A percentile compares a stretch with the other conserved stretches of the same genome.
Conservation (phyloP, 169 alveolate species). For the Blepharisma undulans region DNA sequence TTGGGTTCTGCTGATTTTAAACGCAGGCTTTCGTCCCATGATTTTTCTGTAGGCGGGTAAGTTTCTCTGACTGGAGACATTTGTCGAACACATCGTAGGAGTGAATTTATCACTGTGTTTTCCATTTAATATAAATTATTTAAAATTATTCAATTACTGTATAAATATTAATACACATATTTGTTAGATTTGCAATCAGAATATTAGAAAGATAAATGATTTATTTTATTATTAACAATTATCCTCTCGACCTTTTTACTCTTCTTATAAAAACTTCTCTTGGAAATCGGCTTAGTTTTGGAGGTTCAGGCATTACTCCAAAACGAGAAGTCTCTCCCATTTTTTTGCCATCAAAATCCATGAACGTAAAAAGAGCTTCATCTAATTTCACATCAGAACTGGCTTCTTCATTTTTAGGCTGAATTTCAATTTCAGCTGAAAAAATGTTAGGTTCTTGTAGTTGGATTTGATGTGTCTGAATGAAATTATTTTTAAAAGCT, state of each 20-base stretch:
- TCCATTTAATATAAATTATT: constrained; percentile 7
- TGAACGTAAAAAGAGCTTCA: background rate
- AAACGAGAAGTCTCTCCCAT: background rate
- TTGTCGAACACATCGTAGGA: background rate
- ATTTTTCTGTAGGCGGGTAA: background rate
- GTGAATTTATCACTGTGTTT: background rate
- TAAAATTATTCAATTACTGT: too few species aligned
- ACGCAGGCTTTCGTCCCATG: background rate
- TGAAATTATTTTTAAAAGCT: background rate
- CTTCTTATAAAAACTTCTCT: background rate
- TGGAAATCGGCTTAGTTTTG: background rate
- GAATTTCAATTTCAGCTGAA: background rate
- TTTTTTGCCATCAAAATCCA: background rate
- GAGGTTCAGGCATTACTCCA: background rate
- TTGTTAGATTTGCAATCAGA: too few species aligned
- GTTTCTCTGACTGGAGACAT: background rate
- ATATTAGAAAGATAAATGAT: background rate
- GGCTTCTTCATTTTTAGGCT: background rate
- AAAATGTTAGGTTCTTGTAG: background rate
- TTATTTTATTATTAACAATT: background rate
- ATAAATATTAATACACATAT: too few species aligned
- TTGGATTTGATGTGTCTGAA: background rate
- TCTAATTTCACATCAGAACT: background rate
- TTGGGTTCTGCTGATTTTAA: background rate
- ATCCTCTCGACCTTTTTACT: background rate